Conservation (phyloP, 2,329 filamentous ascomycete genomes). For the Colletotrichum euphorbiae region DNA sequence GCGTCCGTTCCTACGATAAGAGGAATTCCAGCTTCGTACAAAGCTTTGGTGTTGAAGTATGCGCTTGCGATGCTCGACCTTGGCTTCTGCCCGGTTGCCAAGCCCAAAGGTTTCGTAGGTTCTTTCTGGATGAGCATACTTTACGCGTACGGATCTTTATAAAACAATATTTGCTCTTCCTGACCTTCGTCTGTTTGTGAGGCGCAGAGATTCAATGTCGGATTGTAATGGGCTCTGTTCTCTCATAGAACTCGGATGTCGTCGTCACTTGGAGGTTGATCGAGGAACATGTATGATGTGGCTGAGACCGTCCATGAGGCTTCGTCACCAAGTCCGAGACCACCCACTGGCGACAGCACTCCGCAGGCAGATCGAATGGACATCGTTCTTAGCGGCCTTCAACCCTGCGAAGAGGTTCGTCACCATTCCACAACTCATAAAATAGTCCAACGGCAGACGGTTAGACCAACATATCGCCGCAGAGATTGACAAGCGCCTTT, state of each 20-base stretch:
- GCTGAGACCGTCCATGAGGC: constrained; percentile 47
- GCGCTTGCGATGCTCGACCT: constrained; percentile 35
- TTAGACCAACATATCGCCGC: constrained; percentile 1
- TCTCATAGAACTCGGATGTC: constrained; percentile 43
- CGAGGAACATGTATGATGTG: constrained; percentile 49
- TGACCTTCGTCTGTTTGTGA: constrained; percentile 44
- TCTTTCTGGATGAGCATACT: background rate
- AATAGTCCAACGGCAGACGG: constrained; percentile 22
- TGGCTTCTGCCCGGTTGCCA: background rate
- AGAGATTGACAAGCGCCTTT: constrained; percentile 10
- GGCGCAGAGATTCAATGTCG: constrained; percentile 42
- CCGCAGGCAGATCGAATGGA: constrained; percentile 22
- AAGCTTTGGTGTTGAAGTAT: constrained; percentile 35
- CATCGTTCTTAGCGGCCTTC: no score
- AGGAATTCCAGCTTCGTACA: constrained; percentile 36
- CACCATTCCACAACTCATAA: constrained; percentile 5
- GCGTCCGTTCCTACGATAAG: constrained; percentile 41
- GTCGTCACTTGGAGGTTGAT: constrained; percentile 43
- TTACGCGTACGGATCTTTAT: constrained; percentile 34
- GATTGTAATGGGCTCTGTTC: constrained; percentile 43
- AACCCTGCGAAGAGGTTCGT: background rate
- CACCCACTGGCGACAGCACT: constrained; percentile 17
- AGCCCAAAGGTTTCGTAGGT: background rate
- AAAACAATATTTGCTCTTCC: constrained; percentile 40
- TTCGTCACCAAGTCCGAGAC: no score